Evolutionary conservation across 2,329 filamentous ascomycete species (phyloP).

Genomic region (Fusarium palustre): DNA sequence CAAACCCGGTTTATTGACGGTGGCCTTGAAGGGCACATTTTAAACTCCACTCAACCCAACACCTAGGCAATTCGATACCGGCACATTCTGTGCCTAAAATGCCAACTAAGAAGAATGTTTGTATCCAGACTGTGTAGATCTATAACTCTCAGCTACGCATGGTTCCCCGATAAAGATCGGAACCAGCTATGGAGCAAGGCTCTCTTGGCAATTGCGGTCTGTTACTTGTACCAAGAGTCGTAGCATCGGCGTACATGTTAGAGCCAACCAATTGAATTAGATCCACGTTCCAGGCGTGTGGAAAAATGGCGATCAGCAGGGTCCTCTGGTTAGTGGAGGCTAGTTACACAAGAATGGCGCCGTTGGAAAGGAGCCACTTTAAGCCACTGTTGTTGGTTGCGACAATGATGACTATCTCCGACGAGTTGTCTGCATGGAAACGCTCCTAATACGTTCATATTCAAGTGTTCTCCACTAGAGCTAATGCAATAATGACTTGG

Average conservation of each 20-base stretch:
- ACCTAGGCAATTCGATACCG: background rate
- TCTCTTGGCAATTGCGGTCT: background rate
- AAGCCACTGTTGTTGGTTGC: slow-evolving; percentile 15
- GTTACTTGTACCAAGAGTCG: background rate
- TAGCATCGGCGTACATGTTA: background rate
- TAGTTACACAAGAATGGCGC: background rate
- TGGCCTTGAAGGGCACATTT: background rate
- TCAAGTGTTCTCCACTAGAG: background rate
- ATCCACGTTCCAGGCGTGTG: background rate
- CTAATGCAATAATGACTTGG: background rate
- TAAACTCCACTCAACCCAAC: background rate
- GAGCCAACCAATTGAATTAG: background rate
- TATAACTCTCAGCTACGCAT: background rate
- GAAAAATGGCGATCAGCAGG: background rate
- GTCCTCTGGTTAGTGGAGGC: background rate
- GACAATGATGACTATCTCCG: slow-evolving; percentile 11
- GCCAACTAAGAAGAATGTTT: too few relatives aligned
- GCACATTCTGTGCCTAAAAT: background rate
- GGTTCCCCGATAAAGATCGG: background rate
- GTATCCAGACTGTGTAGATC: background rate
- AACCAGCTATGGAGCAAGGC: background rate
- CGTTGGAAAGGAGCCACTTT: background rate
- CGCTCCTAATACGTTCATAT: background rate
- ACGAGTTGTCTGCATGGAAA: slow-evolving; percentile 3
- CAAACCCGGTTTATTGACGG: background rate